Base-by-base conservation (phyloP, 331 rosid genomes). In the Pyrus hybrid region DNA sequence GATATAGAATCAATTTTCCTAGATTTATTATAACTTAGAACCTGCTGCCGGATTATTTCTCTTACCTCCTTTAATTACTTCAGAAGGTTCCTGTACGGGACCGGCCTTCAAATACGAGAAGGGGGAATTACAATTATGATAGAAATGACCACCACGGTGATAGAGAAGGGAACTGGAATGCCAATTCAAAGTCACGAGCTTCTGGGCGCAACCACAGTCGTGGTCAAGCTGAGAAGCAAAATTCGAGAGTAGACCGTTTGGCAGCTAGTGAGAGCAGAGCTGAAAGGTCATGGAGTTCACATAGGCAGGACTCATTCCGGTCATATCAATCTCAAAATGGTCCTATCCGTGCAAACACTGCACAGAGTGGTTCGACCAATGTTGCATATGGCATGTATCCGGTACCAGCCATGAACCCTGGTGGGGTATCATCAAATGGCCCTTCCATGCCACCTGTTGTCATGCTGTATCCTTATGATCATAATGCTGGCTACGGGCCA, bases 91-190 rank as follows among this genome's bases (percentile, higher is more conserved):
- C 97, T 74, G 79, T 58, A 70, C 88, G 95, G 37, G 97, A 92
- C 26, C 88, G 99, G 10, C 79, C 96, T 43, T 74, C 96, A 61
- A 86, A 77, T 85, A 76, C 85, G 32, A 90, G 97, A 80, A 80
- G 97, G 82, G 97, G 99, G 45, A 86, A 81, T 82, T 87, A 87
- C 81, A 85, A 68, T 86, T 81, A 83, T 76, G 97, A 92, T 45
- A 91, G 97, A 86, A 86, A 81, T 43, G 97, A 92, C 68, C 89
- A 85, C 79, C 92, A 92, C n/a, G 77, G 93, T 63, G 97, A 92
- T 17, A 89, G 96, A 86, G 99, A 95, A 77, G 97, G 93, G 68
- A 89, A 83, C 71, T 95, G 97, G 99, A 92, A 88, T 82, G 72
- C 73, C 35, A 88, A 80, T 80, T 78, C 97, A 35, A 95, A 90